Percentiles rank a stretch among this genome's conserved stretches.
Conservation (phyloP, 2,329 filamentous ascomycete genomes). For the Aureobasidium sp. region DNA sequence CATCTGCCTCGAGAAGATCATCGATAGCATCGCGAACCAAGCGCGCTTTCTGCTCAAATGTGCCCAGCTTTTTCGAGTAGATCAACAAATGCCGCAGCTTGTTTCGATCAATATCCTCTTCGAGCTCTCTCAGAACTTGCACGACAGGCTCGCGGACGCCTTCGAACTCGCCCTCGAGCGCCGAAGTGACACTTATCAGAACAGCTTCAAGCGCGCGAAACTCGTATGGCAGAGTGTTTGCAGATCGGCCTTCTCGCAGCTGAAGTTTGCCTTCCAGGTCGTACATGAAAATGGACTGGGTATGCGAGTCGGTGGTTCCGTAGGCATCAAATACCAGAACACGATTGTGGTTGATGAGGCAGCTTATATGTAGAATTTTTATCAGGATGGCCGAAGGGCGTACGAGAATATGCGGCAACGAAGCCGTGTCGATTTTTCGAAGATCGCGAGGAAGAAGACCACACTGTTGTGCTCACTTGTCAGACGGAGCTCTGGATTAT, state of each 20-base stretch:
- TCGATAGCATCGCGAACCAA: constrained; percentile 91
- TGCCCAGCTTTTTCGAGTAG: constrained; percentile 89
- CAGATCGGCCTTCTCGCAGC: constrained; percentile 55
- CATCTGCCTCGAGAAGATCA: constrained; percentile 89
- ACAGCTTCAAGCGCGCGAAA: constrained; percentile 94
- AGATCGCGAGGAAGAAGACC: constrained; percentile 88
- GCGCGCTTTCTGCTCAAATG: constrained; percentile 94
- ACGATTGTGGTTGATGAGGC: constrained; percentile 88
- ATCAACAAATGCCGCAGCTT: constrained; percentile 86
- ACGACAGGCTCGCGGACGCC: constrained; percentile 88
- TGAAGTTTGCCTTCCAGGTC: constrained; percentile 88
- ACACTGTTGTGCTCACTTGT: constrained; percentile 48
- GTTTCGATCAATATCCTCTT: constrained; percentile 93
- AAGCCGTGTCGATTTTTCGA: constrained; percentile 94
- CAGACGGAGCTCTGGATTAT: not conserved
- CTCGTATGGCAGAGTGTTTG: constrained; percentile 69
- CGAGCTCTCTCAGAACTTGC: constrained; percentile 76
- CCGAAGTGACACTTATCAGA: constrained; percentile 83
- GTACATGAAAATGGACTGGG: constrained; percentile 96
- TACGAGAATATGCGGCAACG: constrained; percentile 89
- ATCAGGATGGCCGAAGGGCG: constrained; percentile 89
- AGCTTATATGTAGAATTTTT: constrained; percentile 91
- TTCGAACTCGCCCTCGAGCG: constrained; percentile 89
- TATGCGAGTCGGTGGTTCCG: constrained; percentile 87
- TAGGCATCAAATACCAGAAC: constrained; percentile 96